A percentile compares a stretch with the other conserved stretches of the same genome.
These are phyloP conservation scores for Spinellus fusiger DNA, from an alignment of 192 early-diverging fungal species.

Conservation along the genomic window DNA sequence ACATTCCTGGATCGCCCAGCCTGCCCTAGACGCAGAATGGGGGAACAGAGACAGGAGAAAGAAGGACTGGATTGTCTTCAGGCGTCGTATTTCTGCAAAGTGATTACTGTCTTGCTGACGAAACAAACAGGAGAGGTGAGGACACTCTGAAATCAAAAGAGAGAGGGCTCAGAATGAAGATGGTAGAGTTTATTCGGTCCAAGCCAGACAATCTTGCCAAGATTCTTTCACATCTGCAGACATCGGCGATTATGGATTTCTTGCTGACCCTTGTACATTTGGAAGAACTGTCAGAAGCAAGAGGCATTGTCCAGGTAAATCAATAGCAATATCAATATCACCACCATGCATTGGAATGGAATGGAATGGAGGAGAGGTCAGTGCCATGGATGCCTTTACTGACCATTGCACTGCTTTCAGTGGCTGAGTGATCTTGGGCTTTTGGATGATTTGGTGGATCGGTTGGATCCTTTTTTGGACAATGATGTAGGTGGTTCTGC, in stretches of 20 bases:
- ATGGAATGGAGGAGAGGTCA: not conserved
- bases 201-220: conserved; percentile 69
- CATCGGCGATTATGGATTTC: conserved; percentile 84
- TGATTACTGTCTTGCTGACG: conserved; percentile 9
- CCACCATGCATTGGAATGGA: not conserved
- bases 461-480: conserved; percentile 74
- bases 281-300: conserved; percentile 81
- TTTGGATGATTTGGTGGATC: conserved; percentile 65
- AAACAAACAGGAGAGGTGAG: conserved; percentile 9
- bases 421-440: conserved; percentile 84
- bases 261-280: conserved; percentile 88
- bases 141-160: not conserved
- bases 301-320: conserved; percentile 77
- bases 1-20: conserved; percentile 1
- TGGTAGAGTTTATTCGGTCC: conserved; percentile 80
- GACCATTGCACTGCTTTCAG: too few species aligned
- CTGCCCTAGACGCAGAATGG: not conserved
- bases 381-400: too few species aligned
- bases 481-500: conserved; percentile 51
- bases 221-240: conserved; percentile 79
- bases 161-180: conserved; percentile 40
- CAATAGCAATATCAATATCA: not conserved
- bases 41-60: too few species aligned
- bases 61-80: not conserved
- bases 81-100: conserved; percentile 13